phyloP scores from a whole-genome alignment of 768 basidiomycete genomes.

The Suillus ampliporus region DNA sequence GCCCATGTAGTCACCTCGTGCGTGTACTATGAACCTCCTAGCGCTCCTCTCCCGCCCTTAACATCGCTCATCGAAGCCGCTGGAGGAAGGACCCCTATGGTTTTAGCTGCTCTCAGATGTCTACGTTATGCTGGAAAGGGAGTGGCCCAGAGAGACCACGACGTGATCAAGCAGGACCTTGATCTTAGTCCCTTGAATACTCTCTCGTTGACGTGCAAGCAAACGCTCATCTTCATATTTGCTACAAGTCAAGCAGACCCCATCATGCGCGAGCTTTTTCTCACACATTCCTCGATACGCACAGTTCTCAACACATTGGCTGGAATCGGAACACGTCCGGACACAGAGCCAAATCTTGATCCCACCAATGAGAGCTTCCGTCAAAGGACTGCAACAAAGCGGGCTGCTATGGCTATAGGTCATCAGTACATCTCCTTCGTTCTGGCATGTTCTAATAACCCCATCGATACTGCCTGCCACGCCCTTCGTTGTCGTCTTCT shows the following conservation, averaged over 20 bases:
- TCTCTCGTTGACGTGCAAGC: slow-evolving; percentile 4
- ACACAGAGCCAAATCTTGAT: background rate
- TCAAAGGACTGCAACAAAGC: slow-evolving; percentile 1
- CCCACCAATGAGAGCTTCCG: background rate
- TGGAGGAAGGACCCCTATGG: slow-evolving; percentile 6
- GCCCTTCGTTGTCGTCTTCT: slow-evolving; percentile 6
- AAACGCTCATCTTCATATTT: slow-evolving; percentile 3
- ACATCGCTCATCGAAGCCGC: slow-evolving; percentile 3
- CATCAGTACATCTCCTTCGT: slow-evolving; percentile 4
- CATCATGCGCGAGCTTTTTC: slow-evolving; percentile 3
- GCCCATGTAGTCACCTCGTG: slow-evolving; percentile 3
- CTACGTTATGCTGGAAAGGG: slow-evolving; percentile 4
- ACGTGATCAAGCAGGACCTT: background rate
- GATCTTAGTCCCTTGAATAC: background rate
- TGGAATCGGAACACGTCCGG: slow-evolving; percentile 2
- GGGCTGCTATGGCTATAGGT: background rate
- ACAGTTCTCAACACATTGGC: background rate
- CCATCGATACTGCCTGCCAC: background rate
- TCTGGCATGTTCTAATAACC: background rate
- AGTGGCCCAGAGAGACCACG: background rate
- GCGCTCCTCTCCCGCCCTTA: slow-evolving; percentile 3
- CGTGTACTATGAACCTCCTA: slow-evolving; percentile 5
- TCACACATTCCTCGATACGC: background rate
- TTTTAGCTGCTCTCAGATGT: slow-evolving; percentile 2
- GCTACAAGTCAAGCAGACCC: slow-evolving; percentile 1